A percentile compares a stretch with the other conserved stretches of the same genome.
Conservation (phyloP, 805 yeast species). For the Wickerhamomyces queroliae region DNA sequence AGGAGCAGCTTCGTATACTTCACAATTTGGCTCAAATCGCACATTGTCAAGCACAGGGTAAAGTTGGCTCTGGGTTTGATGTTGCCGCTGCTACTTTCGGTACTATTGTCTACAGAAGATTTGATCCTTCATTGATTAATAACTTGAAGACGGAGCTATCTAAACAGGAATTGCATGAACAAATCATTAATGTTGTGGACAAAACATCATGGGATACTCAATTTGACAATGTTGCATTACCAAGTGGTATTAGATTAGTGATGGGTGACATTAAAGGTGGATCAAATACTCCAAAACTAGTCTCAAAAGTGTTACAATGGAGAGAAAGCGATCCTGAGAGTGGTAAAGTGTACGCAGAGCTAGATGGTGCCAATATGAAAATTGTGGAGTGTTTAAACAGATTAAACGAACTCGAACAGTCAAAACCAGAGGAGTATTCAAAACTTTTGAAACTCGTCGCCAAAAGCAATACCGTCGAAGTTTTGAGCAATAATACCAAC, state of each 20-base stretch:
- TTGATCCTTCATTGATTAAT: constrained; percentile 49
- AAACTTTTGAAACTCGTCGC: constrained; percentile 17
- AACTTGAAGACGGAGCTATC: constrained; percentile 24
- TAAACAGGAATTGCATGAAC: constrained; percentile 20
- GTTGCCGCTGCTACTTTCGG: constrained; percentile 95
- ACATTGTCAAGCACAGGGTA: constrained; percentile 91
- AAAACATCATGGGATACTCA: constrained; percentile 54
- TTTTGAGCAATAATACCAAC: constrained; percentile 1
- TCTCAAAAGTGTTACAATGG: constrained; percentile 73
- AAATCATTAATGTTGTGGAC: constrained; percentile 33
- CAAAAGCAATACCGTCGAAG: constrained; percentile 4
- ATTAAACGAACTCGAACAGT: constrained; percentile 29
- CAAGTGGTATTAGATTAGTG: constrained; percentile 59
- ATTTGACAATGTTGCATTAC: constrained; percentile 54
- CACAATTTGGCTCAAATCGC: constrained; percentile 87
- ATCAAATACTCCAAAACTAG: constrained; percentile 90
- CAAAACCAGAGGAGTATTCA: constrained; percentile 31
- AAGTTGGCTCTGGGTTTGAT: constrained; percentile 96
- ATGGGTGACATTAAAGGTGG: constrained; percentile 96
- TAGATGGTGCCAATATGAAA: constrained; percentile 53
- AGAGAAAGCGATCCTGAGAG: constrained; percentile 45
- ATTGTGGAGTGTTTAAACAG: constrained; percentile 44
- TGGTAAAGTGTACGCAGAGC: constrained; percentile 40
- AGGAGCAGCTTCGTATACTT: constrained; percentile 29
- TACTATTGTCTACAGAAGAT: constrained; percentile 75